Evolutionary conservation across 2,329 filamentous ascomycete genomes (phyloP), one percentile per base, ranked within the genome.

Genomic region (Fusarium nelsonii): DNA sequence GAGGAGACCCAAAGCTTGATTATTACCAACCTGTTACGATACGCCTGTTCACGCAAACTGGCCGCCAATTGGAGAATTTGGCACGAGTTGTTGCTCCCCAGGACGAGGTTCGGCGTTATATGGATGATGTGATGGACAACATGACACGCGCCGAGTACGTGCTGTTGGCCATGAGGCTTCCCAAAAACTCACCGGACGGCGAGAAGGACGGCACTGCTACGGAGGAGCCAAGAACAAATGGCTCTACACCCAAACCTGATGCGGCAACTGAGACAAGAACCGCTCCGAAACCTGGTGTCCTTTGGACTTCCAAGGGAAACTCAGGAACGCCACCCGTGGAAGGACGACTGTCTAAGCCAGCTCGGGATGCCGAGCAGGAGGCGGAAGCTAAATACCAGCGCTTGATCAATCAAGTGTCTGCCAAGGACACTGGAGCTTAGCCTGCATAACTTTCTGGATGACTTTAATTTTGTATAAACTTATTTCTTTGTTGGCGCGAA

Each of bases 1-100:
- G 86, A 58, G 87, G 86, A n/a, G 87, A 91, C 65, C 87, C 87
- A 1, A 80, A 83, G 10, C 79, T 90, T 14, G 89, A 93, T 73
- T 93, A 92, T 78, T 95, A 93, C 75, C 91, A 94, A 70, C 92
- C 92, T 3, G 85, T 94, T 30, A 91, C 85, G 0, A 85, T 92
- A 53, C 84, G 88, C 18, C 78, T 92, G 26, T 84, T 84, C 58
- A 83, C 87, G 0, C 80, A 81, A 12, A 82, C 83, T 34, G 84
- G 85, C 3, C 84, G 85, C 44, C 82, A 89, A 64, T 80, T 91
- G 6, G 89, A 91, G 65, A 84, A 88, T 46, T 77, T 92, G 15
- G 82, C 84, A 20, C 83, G 85, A 51, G 87, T 90, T 3, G 88
- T 91, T 32, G 88, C 88, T 20, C 87, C 87, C 4, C 82, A 83